A percentile compares a stretch with the other conserved stretches of the same genome.
Evolutionary conservation across 2,329 filamentous ascomycete species (phyloP).

Genomic region (Pseudogymnoascus sp.): DNA sequence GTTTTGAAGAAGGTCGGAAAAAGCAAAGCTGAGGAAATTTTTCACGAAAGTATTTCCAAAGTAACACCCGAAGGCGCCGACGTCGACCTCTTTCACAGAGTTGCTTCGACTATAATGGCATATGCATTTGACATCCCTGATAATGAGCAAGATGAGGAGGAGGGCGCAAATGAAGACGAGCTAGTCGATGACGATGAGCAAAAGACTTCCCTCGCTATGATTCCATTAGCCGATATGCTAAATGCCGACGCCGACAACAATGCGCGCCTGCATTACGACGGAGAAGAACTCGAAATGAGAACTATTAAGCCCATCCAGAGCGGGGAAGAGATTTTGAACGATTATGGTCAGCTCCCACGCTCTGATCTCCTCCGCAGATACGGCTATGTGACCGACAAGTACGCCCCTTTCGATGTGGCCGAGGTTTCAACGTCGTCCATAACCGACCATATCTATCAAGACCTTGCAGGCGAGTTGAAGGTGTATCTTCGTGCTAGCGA

Average conservation of each 20-base stretch:
- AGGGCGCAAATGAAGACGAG: conserved; percentile 37
- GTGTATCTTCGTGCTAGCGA: conserved; percentile 17
- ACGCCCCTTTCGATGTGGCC: conserved; percentile 56
- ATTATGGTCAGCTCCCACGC: conserved; percentile 59
- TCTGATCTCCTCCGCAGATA: conserved; percentile 60
- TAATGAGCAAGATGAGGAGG: conserved; percentile 28
- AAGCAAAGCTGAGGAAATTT: conserved; percentile 47
- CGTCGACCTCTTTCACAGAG: conserved; percentile 46
- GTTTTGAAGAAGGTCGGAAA: conserved; percentile 58
- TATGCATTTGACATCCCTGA: conserved; percentile 59
- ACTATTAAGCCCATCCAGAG: conserved; percentile 46
- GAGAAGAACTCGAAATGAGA: conserved; percentile 49
- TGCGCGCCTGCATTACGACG: conserved; percentile 33
- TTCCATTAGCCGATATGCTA: conserved; percentile 62
- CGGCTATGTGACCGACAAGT: conserved; percentile 58
- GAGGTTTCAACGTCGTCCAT: conserved; percentile 50
- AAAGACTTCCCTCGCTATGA: conserved; percentile 49
- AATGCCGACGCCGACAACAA: conserved; percentile 65
- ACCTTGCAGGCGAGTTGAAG: conserved; percentile 22
- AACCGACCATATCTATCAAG: neutral
- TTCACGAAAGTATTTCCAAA: conserved; percentile 45
- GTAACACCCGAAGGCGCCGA: conserved; percentile 37
- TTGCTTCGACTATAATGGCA: conserved; percentile 63
- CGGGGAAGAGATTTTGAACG: conserved; percentile 59
- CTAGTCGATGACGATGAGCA: conserved; percentile 39